Evolutionary conservation across 2,329 filamentous ascomycete species (phyloP), one percentile per base, ranked within the genome.

Genomic region (Penicillium expansum): DNA sequence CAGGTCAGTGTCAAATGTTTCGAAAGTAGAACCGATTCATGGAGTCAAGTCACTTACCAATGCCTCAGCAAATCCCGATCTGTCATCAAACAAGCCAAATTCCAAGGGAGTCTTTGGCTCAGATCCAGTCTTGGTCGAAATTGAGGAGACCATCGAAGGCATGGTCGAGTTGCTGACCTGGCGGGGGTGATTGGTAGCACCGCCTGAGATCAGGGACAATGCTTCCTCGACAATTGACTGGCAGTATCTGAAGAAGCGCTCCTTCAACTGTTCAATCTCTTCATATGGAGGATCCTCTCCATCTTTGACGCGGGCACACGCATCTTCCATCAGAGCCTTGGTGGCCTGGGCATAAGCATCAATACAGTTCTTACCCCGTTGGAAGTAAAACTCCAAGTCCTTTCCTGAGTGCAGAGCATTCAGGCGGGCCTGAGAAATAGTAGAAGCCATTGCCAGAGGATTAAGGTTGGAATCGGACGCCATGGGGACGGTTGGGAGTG

Each of bases 221-320:
- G 29, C 52, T 42, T 55, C 52, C 8, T 42, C 20, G 13, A 50
- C 29, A 2, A 49, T 37, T 9, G 52, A 27, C 30, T 55, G 44
- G 38, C 44, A 49, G 55, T 69, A 70, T 32, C 57, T 62, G 44
- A 61, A 66, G 35, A 68, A 65, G 8, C 63, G 64, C 33, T 67
- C 60, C 1, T 45, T 56, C 27, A 62, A 47, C 18, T 52, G 50
- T 7, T 55, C 42, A 38, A 58, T 50, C 13, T 27, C 14, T 6
- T 56, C 18, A 9, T 58, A 44, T 4, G 52, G 55, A 48, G 52
- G 39, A 5, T 29, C 30, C 16, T 55, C 51, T 18, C 38, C 44
- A 20, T 42, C 7, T n/a, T 27, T 45, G 32, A 52, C n/a, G 5
- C 48, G 41, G 13, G 45, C 59, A 20, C 18, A 32, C 3, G 50